phyloP scores from a whole-genome alignment of 805 yeast species.

The Pachysolen tannophilus region DNA sequence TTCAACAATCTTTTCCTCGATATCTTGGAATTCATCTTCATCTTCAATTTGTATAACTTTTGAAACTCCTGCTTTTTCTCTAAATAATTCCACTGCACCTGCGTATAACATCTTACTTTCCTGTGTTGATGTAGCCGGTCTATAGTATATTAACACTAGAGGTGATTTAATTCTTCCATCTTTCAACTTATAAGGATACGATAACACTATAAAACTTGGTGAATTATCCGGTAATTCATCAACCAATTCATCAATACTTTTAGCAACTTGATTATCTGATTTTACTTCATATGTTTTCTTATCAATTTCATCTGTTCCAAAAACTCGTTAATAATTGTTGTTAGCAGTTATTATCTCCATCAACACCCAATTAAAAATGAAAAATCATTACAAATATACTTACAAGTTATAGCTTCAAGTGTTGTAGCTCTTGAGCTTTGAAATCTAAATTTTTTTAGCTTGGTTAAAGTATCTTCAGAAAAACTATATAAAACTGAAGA shows the following conservation, averaged over 20 bases:
- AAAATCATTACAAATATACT: constrained; percentile 17
- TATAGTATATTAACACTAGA: constrained; percentile 75
- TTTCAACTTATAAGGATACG: constrained; percentile 59
- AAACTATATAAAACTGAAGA: constrained; percentile 54
- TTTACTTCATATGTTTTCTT: constrained; percentile 42
- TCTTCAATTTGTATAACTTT: constrained; percentile 53
- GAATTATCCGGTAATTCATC: constrained; percentile 78
- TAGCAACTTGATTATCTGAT: constrained; percentile 40
- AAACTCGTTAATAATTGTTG: constrained; percentile 1
- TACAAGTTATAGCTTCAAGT: constrained; percentile 57
- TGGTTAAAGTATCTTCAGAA: constrained; percentile 49
- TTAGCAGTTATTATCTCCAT: constrained; percentile 7
- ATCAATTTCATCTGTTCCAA: constrained; percentile 42
- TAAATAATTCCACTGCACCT: constrained; percentile 75
- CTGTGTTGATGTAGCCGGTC: constrained; percentile 81
- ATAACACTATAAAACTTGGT: constrained; percentile 69
- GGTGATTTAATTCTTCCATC: constrained; percentile 77
- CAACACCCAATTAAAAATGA: constrained; percentile 2
- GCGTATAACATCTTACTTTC: constrained; percentile 84
- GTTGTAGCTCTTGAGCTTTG: constrained; percentile 55
- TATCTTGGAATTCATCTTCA: constrained; percentile 61
- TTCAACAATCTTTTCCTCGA: constrained; percentile 28
- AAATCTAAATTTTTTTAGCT: constrained; percentile 65
- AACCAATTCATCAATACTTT: constrained; percentile 49
- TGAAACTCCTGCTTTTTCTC: constrained; percentile 73